Evolutionary conservation across 2,329 filamentous ascomycete genomes (phyloP).

Genomic region (Microsporum ferrugineum): DNA sequence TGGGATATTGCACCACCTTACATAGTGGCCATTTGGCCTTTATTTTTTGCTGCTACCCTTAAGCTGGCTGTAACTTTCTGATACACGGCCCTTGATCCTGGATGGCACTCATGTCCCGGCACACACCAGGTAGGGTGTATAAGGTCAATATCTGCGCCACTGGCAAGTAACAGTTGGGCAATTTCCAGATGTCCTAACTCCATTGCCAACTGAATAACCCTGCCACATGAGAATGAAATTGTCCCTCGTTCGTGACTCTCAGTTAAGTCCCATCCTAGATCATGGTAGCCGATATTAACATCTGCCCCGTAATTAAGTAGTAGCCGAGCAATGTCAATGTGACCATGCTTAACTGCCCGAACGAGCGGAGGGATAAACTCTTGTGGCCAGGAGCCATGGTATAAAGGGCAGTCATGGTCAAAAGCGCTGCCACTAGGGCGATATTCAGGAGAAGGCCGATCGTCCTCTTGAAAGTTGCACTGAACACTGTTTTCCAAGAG

Average conservation of each 20-base stretch:
- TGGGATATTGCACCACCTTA: too few relatives aligned
- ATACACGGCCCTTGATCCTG: slow-evolving; percentile 8
- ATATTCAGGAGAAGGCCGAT: slow-evolving; percentile 12
- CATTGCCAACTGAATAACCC: slow-evolving; percentile 14
- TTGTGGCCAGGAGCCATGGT: neutral
- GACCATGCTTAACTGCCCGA: slow-evolving; percentile 11
- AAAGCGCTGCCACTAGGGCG: neutral
- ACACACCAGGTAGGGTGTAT: slow-evolving; percentile 7
- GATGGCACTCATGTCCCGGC: slow-evolving; percentile 8
- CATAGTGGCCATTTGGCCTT: too few relatives aligned
- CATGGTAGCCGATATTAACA: slow-evolving; percentile 15
- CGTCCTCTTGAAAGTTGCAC: slow-evolving; percentile 16
- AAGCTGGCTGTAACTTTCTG: slow-evolving; percentile 8
- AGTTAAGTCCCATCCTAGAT: neutral
- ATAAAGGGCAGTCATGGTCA: neutral
- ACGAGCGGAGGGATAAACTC: slow-evolving; percentile 11
- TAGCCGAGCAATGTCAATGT: slow-evolving; percentile 11
- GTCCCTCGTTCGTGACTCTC: neutral
- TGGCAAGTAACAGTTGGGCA: slow-evolving; percentile 7
- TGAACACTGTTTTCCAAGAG: slow-evolving; percentile 13
- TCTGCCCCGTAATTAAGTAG: slow-evolving; percentile 14
- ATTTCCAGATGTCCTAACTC: slow-evolving; percentile 10
- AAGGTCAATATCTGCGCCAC: slow-evolving; percentile 8
- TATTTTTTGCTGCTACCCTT: neutral
- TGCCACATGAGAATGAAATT: slow-evolving; percentile 13